phyloP scores from a whole-genome alignment of 805 yeast species.

The Maudiozyma saulgeensis region DNA sequence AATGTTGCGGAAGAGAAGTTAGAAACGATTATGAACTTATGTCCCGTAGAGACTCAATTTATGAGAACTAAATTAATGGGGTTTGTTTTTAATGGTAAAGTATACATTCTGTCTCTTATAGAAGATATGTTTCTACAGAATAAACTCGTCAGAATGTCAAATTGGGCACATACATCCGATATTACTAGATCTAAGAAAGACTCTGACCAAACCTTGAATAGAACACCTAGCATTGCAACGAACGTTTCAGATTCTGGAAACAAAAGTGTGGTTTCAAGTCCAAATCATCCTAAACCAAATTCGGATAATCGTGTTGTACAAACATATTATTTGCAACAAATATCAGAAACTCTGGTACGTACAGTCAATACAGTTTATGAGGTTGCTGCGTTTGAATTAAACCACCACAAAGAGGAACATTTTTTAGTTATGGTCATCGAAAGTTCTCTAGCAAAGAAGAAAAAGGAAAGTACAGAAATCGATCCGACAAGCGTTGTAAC shows the following conservation, averaged over 20 bases:
- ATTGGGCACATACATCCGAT: conserved; percentile 30
- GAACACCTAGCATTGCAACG: background rate
- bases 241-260: background rate
- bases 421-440: conserved; percentile 82
- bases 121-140: conserved; percentile 83
- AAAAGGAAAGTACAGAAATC: conserved; percentile 1
- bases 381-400: conserved; percentile 76
- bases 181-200: conserved; percentile 12
- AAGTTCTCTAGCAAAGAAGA: conserved; percentile 39
- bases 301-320: conserved; percentile 20
- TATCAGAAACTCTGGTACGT: conserved; percentile 74
- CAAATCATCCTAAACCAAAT: background rate
- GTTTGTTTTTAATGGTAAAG: conserved; percentile 75
- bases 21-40: conserved; percentile 21
- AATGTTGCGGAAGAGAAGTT: conserved; percentile 16
- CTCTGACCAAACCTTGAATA: background rate
- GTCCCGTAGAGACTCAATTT: conserved; percentile 34
- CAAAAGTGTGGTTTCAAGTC: background rate
- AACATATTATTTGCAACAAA: conserved; percentile 73
- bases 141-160: conserved; percentile 25
- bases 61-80: conserved; percentile 88
- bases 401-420: conserved; percentile 47
- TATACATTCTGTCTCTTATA: conserved; percentile 78
- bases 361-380: conserved; percentile 76
- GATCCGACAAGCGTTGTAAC: conserved; percentile 1